Base-by-base conservation (phyloP, 2,329 filamentous ascomycete genomes). In the Penicillium griseofulvum region DNA sequence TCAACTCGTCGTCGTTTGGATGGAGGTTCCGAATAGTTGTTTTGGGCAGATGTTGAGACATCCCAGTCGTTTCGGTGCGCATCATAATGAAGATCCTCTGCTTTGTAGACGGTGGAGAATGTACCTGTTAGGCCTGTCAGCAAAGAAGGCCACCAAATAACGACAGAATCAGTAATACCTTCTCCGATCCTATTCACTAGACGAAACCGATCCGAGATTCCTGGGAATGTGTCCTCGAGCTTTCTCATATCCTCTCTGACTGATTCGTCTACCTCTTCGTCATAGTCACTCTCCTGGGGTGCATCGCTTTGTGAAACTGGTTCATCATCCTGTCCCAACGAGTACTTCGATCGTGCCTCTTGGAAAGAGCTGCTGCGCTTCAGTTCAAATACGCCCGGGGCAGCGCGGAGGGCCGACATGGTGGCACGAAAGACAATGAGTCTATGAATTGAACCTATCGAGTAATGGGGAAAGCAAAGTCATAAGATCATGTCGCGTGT, bases 31-130 rank as follows among this genome's bases (percentile, higher is more conserved):
- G 81, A 80, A 84, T 87, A 91, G 66, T 85, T 83, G n/a, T 79
- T 74, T 45, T 82, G 81, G 39, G 87, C 85, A 61, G 82, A 73
- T 60, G 83, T 81, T 55, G 83, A 81, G 37, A 88, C 72, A 68
- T 97, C 92, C 91, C 93, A 97, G 61, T 87, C 83, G 70, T 97
- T 97, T 60, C 89, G 80, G 74, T 90, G 95, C 56, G 83, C 80
- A 61, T 94, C 84, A 71, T 97, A 96, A 53, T 88, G 81, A 26
- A 97, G 77, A 71, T 99, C 94, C 74, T 97, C 91, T 19, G 95
- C 94, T 74, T 99, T 99, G 81, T 99, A 99, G 12, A 99, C 94
- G 2, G 94, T 97, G 0, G 94, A 97, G 71, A 99, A 99, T 1
- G 94, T 99, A 55, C 94, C 91, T 96, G 57, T 52, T 58, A 54